A percentile compares a stretch with the other conserved stretches of the same genome.
Evolutionary conservation across 768 basidiomycete species (phyloP).

Genomic region (Tylopilus plumbeoviolaceoides): DNA sequence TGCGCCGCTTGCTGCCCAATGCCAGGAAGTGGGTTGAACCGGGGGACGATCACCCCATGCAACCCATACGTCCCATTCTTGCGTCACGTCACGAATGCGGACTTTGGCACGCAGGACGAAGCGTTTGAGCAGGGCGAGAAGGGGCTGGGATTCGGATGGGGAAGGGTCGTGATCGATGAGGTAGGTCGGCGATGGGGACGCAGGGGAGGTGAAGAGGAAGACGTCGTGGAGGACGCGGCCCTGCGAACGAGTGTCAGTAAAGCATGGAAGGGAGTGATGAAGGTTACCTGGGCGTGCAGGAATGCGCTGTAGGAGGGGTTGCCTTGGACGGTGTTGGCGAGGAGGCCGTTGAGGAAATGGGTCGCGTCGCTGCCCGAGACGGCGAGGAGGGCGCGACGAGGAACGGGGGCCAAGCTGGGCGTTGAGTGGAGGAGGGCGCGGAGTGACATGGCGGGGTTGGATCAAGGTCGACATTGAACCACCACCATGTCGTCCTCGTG

Average conservation of each 20-base stretch:
- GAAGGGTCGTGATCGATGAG: conserved; percentile 70
- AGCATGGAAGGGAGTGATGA: conserved; percentile 25
- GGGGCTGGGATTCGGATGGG: conserved; percentile 52
- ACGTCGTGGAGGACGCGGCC: conserved; percentile 88
- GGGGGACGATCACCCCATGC: conserved; percentile 60
- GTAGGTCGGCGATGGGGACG: conserved; percentile 48
- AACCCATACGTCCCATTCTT: conserved; percentile 77
- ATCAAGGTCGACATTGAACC: not conserved
- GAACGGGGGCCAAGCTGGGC: conserved; percentile 57
- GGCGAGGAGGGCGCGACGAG: conserved; percentile 65
- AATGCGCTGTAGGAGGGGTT: conserved; percentile 65
- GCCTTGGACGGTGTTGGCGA: conserved; percentile 49
- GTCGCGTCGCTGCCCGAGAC: conserved; percentile 77
- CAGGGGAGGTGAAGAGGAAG: conserved; percentile 69
- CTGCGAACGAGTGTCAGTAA: conserved; percentile 35
- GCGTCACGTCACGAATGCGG: conserved; percentile 71
- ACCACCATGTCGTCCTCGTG: conserved; percentile 75
- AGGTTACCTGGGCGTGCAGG: conserved; percentile 71
- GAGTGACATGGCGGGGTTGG: conserved; percentile 26
- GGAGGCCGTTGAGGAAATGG: conserved; percentile 78
- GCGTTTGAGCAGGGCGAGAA: conserved; percentile 72
- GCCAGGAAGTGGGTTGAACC: conserved; percentile 44
- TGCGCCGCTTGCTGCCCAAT: conserved; percentile 63
- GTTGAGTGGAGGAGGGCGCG: conserved; percentile 43
- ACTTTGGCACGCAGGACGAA: conserved; percentile 89